phyloP scores from a whole-genome alignment of 306 rosid species.

The Arachis stenosperma region DNA sequence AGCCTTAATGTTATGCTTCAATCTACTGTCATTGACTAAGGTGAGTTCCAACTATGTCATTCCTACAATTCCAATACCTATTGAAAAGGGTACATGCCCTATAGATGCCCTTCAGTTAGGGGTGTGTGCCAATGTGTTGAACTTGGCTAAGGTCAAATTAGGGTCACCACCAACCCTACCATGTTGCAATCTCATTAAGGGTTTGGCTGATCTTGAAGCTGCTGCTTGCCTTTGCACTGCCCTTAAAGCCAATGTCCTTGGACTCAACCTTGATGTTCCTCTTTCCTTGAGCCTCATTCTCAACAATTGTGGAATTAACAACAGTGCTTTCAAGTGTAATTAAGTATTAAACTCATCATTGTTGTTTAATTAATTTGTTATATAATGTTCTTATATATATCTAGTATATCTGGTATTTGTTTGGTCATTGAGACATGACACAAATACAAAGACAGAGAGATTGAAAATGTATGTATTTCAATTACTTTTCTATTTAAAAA shows the following conservation, averaged over 20 bases:
- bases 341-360: background rate
- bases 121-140: constrained; percentile 39
- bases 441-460: too few relatives aligned
- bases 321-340: constrained; percentile 36
- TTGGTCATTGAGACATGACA: too few relatives aligned
- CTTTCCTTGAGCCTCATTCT: constrained; percentile 54
- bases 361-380: too few relatives aligned
- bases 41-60: background rate
- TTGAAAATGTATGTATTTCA: too few relatives aligned
- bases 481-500: too few relatives aligned
- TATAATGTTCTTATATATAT: too few relatives aligned
- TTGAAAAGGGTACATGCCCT: background rate
- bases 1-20: background rate
- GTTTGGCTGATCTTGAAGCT: constrained; percentile 49
- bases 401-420: too few relatives aligned
- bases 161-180: constrained; percentile 38
- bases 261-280: constrained; percentile 56
- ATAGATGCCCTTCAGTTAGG: constrained; percentile 27
- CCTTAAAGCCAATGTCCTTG: constrained; percentile 46
- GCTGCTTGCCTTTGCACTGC: constrained; percentile 59
- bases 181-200: constrained; percentile 49
- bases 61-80: background rate
- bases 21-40: background rate
- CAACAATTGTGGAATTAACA: constrained; percentile 56
- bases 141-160: background rate